Percentiles rank a stretch among this genome's conserved stretches.
phyloP scores from a whole-genome alignment of 2,329 filamentous ascomycete species.

The Talaromyces amestolkiae region DNA sequence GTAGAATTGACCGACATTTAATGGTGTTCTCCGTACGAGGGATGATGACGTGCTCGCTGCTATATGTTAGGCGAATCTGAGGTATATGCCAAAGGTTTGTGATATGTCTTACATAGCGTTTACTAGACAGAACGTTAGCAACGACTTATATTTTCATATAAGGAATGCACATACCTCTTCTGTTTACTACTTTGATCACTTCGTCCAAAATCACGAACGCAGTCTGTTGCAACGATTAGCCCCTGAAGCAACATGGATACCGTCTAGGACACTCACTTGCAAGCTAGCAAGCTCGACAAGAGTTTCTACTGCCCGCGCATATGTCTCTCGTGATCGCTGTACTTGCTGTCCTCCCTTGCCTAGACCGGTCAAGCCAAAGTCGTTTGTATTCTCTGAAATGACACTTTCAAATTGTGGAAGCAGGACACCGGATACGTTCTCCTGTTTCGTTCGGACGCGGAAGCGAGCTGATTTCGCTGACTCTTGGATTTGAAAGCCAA shows the following conservation, averaged over 20 bases:
- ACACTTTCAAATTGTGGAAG: slow-evolving; percentile 92
- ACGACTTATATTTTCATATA: background rate
- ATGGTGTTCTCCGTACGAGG: slow-evolving; percentile 99
- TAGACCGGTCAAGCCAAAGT: slow-evolving; percentile 92
- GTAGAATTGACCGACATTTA: slow-evolving; percentile 64
- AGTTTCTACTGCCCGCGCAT: slow-evolving; percentile 91
- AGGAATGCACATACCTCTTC: slow-evolving; percentile 64
- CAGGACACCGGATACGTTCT: slow-evolving; percentile 96
- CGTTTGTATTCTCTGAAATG: slow-evolving; percentile 82
- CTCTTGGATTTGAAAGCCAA: slow-evolving; percentile 96
- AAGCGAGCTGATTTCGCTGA: slow-evolving; percentile 91
- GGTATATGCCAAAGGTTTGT: background rate
- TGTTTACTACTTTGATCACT: slow-evolving; percentile 98
- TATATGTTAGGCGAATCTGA: slow-evolving; percentile 18
- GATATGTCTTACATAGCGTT: slow-evolving; percentile 74
- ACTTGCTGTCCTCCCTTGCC: slow-evolving; percentile 98
- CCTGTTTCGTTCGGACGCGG: slow-evolving; percentile 89
- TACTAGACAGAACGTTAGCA: slow-evolving; percentile 53
- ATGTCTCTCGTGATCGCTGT: slow-evolving; percentile 90
- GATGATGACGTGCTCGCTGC: slow-evolving; percentile 71
- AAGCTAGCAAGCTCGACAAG: slow-evolving; percentile 91
- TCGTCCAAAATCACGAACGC: slow-evolving; percentile 97
- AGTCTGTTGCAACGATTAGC: slow-evolving; percentile 54
- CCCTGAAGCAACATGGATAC: background rate
- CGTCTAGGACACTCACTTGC: slow-evolving; percentile 53